Percentiles rank a stretch among this genome's conserved stretches.
These are phyloP conservation scores for Xylaria arbuscula DNA, from an alignment of 2,329 filamentous ascomycete genomes.

Conservation along the genomic window DNA sequence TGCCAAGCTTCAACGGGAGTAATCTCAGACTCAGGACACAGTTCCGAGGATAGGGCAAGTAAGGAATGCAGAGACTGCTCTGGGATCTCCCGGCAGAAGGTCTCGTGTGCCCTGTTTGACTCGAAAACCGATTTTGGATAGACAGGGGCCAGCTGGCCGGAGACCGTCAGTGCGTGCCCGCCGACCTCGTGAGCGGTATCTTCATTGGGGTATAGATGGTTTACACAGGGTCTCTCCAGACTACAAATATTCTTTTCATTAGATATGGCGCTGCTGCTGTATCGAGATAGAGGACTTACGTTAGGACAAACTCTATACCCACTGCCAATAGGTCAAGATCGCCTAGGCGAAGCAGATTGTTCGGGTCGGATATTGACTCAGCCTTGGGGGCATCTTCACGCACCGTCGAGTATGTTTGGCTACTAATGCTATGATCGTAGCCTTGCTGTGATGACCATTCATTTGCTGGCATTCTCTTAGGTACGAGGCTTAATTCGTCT, in stretches of 20 bases:
- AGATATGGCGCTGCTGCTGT: too few species aligned
- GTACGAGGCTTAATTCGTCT: not conserved
- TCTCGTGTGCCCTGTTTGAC: constrained; percentile 17
- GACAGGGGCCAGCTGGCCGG: constrained; percentile 21
- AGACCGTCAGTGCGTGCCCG: constrained; percentile 22
- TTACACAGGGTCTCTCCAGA: constrained; percentile 22
- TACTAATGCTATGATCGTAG: not conserved
- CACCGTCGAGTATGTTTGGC: constrained; percentile 9
- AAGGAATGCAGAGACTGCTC: constrained; percentile 22
- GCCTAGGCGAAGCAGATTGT: constrained; percentile 13
- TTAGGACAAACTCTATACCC: constrained; percentile 31
- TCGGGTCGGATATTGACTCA: not conserved
- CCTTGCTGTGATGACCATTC: constrained; percentile 9
- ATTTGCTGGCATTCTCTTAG: not conserved
- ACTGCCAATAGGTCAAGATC: constrained; percentile 28
- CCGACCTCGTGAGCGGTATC: constrained; percentile 18
- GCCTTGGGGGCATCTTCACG: not conserved
- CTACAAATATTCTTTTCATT: not conserved
- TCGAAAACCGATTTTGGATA: constrained; percentile 22
- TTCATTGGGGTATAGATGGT: constrained; percentile 15
- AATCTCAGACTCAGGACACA: constrained; percentile 22
- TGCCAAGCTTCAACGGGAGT: constrained; percentile 27
- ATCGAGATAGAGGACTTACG: constrained; percentile 9
- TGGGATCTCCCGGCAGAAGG: constrained; percentile 25
- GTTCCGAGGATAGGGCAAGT: constrained; percentile 19